Conservation (phyloP, 768 basidiomycete genomes). For the Boletus speciosus region DNA sequence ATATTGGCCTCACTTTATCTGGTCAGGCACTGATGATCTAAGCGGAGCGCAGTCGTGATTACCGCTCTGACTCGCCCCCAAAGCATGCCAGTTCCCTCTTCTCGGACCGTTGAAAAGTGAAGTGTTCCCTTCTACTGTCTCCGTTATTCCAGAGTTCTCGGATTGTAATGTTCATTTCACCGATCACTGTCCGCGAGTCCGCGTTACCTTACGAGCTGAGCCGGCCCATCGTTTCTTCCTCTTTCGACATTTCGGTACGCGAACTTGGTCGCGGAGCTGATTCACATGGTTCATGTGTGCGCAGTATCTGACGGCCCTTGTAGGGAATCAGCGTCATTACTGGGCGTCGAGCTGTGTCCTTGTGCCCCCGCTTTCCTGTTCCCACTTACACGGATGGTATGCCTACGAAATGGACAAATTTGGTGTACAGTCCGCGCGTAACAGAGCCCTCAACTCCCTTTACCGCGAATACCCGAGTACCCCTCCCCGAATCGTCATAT, state of each 20-base stretch:
- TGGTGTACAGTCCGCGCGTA: slow-evolving; percentile 5
- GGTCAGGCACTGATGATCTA: slow-evolving; percentile 29
- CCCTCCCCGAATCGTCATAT: slow-evolving; percentile 1
- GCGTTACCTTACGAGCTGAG: slow-evolving; percentile 19
- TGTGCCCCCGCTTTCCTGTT: neutral
- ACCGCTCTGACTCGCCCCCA: slow-evolving; percentile 23
- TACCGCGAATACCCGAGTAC: neutral
- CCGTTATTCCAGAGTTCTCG: slow-evolving; percentile 27
- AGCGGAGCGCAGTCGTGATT: slow-evolving; percentile 22
- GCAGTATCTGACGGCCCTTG: neutral
- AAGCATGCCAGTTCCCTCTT: slow-evolving; percentile 23
- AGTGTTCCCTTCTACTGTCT: slow-evolving; percentile 7
- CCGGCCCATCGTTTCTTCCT: slow-evolving; percentile 7
- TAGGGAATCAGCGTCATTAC: neutral
- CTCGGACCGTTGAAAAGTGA: slow-evolving; percentile 10
- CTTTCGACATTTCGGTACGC: slow-evolving; percentile 7
- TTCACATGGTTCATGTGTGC: slow-evolving; percentile 6
- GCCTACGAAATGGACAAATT: neutral
- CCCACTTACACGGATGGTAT: neutral
- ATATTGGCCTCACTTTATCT: slow-evolving; percentile 24
- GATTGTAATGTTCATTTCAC: slow-evolving; percentile 22
- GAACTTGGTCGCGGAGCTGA: neutral
- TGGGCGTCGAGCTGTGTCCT: neutral
- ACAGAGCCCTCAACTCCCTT: slow-evolving; percentile 10
- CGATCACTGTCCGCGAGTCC: slow-evolving; percentile 17